phyloP scores from a whole-genome alignment of 2,329 filamentous ascomycete species.

The Sclerotinia spermophila region DNA sequence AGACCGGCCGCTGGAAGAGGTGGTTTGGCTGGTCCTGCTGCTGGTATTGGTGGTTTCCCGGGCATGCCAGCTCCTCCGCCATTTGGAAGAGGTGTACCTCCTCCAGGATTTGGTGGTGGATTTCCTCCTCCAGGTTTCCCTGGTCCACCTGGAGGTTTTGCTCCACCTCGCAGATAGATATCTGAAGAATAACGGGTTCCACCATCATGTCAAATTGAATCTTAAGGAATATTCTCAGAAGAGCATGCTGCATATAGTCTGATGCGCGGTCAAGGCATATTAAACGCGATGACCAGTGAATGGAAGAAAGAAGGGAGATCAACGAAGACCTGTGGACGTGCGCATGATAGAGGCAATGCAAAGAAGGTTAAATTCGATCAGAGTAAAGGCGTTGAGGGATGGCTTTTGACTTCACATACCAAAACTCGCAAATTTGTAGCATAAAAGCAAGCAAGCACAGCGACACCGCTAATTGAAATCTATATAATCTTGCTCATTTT shows the following conservation, averaged over 20 bases:
- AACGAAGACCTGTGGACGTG: neutral
- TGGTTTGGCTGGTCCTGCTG: constrained; percentile 81
- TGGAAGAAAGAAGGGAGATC: constrained; percentile 20
- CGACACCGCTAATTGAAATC: constrained; percentile 22
- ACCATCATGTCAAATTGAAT: neutral
- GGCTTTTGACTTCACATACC: constrained; percentile 35
- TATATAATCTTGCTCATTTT: neutral
- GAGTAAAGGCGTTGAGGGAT: constrained; percentile 35
- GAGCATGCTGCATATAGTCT: neutral
- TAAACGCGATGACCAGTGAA: neutral
- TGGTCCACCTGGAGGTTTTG: constrained; percentile 49
- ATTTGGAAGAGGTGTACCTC: constrained; percentile 43
- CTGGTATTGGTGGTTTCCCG: constrained; percentile 73
- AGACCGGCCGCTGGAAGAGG: constrained; percentile 90
- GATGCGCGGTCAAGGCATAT: neutral
- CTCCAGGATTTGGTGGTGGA: constrained; percentile 47
- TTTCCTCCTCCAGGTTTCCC: constrained; percentile 46
- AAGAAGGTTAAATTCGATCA: constrained; percentile 28
- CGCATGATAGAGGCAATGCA: constrained; percentile 1
- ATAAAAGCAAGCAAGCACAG: constrained; percentile 30
- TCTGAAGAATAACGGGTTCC: constrained; percentile 14
- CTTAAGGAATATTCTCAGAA: neutral
- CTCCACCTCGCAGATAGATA: constrained; percentile 36
- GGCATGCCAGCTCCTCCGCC: constrained; percentile 53
- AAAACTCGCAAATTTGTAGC: constrained; percentile 35